Evolutionary conservation across 2,329 filamentous ascomycete species (phyloP).

Genomic region (Stachybotrys elegans): DNA sequence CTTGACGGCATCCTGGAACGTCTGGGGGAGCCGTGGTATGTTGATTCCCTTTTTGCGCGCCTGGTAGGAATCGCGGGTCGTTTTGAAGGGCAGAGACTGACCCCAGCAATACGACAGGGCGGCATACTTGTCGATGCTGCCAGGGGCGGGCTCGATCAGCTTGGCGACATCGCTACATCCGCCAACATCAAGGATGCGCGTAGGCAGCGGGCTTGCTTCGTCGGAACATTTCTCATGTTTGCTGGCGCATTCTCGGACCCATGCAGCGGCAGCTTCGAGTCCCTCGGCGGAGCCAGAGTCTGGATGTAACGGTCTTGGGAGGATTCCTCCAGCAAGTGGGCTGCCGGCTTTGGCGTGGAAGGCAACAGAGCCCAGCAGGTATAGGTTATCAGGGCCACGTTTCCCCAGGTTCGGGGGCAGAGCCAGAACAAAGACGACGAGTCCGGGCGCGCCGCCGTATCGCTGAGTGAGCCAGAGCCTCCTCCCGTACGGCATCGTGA

Average conservation of each 20-base stretch:
- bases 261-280: not conserved
- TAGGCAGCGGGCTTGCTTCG: not conserved
- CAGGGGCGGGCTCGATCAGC: not conserved
- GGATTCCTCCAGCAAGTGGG: not conserved
- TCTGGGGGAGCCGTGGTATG: not conserved
- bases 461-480: not conserved
- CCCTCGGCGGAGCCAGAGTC: not conserved
- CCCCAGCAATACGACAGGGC: conserved; percentile 1
- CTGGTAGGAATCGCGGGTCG: not conserved
- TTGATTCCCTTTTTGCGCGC: not conserved
- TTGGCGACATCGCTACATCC: not conserved
- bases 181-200: not conserved
- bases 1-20: not conserved
- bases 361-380: not conserved
- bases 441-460: not conserved
- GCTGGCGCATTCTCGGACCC: not conserved
- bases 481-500: too few relatives aligned
- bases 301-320: not conserved
- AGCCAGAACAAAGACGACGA: not conserved
- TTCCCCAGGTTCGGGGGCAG: not conserved
- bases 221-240: not conserved
- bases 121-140: not conserved
- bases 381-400: not conserved
- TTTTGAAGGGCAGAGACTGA: not conserved
- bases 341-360: not conserved